Percentiles rank a stretch among this genome's conserved stretches.
These are phyloP conservation scores for Hordeum pubiflorum DNA, from an alignment of 202 grass and related monocot genomes.

Conservation along the genomic window DNA sequence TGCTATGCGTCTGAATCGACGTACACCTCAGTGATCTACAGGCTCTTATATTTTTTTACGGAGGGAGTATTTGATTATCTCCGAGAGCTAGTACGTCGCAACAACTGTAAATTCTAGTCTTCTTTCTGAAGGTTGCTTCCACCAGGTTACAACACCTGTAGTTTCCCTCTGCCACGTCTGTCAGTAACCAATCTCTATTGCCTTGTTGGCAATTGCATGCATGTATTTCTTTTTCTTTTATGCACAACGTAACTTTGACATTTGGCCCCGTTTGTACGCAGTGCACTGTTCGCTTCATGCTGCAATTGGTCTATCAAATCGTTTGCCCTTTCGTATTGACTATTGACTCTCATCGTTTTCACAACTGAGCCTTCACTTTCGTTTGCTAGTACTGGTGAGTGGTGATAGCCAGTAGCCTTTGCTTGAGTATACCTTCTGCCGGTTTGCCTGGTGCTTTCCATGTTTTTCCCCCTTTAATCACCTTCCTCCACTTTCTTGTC, in stretches of 20 bases:
- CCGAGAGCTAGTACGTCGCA: too few species aligned
- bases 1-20: background rate
- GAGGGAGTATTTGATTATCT: too few species aligned
- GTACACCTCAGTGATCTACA: too few species aligned
- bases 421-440: too few species aligned
- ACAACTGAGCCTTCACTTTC: background rate
- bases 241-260: conserved; percentile 19
- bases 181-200: background rate
- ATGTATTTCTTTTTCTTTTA: background rate
- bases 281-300: background rate
- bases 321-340: background rate
- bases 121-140: background rate
- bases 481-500: too few species aligned
- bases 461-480: too few species aligned
- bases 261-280: conserved; percentile 6
- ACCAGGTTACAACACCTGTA: background rate
- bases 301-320: background rate
- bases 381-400: too few species aligned
- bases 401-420: too few species aligned
- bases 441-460: too few species aligned
- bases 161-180: background rate
- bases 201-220: background rate
- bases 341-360: background rate
- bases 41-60: too few species aligned
- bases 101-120: background rate